Percentiles rank a stretch among this genome's conserved stretches.
phyloP scores from a whole-genome alignment of 2,329 filamentous ascomycete genomes.

The Sphaceloma murrayae region DNA sequence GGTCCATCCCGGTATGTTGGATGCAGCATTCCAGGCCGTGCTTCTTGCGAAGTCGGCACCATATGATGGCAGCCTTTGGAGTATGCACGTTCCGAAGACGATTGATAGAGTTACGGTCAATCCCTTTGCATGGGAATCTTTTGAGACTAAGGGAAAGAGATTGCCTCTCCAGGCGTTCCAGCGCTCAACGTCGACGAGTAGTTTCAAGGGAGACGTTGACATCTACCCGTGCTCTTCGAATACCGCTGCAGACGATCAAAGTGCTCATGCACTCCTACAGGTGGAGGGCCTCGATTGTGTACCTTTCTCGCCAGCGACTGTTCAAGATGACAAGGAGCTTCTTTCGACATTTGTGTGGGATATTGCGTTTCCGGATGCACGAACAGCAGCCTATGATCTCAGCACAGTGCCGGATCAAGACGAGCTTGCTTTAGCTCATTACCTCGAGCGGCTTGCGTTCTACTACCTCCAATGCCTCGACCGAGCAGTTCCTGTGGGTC shows the following conservation, averaged over 20 bases:
- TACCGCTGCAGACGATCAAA: not conserved
- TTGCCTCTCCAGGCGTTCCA: not conserved
- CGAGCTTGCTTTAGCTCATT: not conserved
- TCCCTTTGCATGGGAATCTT: conserved; percentile 16
- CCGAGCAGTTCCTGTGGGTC: not conserved
- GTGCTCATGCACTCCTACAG: not conserved
- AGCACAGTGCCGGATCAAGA: not conserved
- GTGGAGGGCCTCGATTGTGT: conserved; percentile 8
- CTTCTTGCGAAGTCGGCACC: conserved; percentile 27
- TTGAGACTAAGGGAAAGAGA: not conserved
- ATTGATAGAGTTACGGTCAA: conserved; percentile 23
- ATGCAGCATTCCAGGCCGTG: conserved; percentile 27
- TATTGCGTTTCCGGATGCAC: conserved; percentile 1
- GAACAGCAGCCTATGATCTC: not conserved
- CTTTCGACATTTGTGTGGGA: conserved; percentile 7
- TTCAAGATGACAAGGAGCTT: conserved; percentile 3
- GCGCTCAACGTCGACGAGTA: not conserved
- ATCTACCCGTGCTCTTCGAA: not conserved
- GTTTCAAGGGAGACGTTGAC: conserved; percentile 4
- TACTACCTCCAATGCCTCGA: conserved; percentile 7
- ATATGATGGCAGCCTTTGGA: conserved; percentile 23
- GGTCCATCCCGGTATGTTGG: conserved; percentile 26
- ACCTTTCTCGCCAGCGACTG: not conserved
- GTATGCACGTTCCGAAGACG: conserved; percentile 22
- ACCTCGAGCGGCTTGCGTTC: conserved; percentile 6